Percentiles rank a stretch among this genome's conserved stretches.
These are phyloP conservation scores for Helianthus tuberosus DNA, from an alignment of 129 eudicot genomes.

Conservation along the genomic window DNA sequence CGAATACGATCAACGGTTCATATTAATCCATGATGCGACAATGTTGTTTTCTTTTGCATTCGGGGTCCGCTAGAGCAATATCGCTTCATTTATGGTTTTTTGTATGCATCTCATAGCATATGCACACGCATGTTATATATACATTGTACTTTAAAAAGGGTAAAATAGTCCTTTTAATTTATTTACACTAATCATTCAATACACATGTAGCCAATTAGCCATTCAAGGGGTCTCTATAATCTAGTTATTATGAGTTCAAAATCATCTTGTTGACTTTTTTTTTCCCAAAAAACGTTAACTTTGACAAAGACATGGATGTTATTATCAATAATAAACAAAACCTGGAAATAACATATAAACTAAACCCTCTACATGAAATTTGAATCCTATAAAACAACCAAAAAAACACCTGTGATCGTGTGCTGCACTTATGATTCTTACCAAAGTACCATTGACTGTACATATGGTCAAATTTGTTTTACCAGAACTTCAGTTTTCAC, in stretches of 20 bases:
- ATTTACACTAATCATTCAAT: neutral
- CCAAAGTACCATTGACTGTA: too few species aligned
- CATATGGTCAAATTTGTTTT: too few species aligned
- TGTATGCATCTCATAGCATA: conserved; percentile 17
- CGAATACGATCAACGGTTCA: neutral
- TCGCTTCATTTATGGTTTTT: conserved; percentile 4
- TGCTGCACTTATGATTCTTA: neutral
- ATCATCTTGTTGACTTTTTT: neutral
- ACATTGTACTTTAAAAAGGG: conserved; percentile 9
- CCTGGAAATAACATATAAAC: conserved; percentile 3
- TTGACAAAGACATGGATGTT: neutral
- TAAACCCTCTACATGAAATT: conserved; percentile 18
- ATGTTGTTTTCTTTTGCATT: neutral
- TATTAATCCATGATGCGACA: neutral
- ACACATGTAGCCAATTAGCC: conserved; percentile 11
- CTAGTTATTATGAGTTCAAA: neutral
- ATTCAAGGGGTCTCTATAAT: too few species aligned
- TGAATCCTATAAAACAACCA: neutral
- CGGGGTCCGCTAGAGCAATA: conserved; percentile 10
- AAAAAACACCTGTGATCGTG: neutral
- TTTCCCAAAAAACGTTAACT: too few species aligned
- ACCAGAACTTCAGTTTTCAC: conserved; percentile 1
- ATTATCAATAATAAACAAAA: conserved; percentile 4
- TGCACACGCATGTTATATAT: conserved; percentile 17
- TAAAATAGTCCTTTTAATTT: conserved; percentile 5